Evolutionary conservation across 73 alveolate genomes (phyloP).

Genomic region (Breviolum minutum): DNA sequence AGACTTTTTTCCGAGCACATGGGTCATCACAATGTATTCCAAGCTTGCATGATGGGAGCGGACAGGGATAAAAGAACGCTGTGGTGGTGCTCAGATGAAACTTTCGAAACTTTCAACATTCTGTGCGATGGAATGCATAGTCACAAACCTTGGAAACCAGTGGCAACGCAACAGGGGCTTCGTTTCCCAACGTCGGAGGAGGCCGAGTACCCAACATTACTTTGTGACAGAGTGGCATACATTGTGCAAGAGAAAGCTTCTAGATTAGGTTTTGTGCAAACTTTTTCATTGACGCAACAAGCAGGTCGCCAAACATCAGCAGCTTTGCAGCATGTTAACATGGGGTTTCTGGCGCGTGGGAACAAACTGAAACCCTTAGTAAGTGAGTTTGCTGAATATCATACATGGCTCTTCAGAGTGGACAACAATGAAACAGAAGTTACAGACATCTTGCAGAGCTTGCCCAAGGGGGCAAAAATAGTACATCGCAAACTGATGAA

Average conservation of each 20-base stretch:
- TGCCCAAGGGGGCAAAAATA: neutral
- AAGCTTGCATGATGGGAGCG: neutral
- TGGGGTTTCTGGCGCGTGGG: constrained; percentile 20
- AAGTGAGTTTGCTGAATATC: neutral
- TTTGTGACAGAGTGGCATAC: neutral
- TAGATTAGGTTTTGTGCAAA: neutral
- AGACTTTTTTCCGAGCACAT: neutral
- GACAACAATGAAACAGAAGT: too few relatives aligned
- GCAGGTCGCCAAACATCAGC: neutral
- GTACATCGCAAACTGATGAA: neutral
- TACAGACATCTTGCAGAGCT: neutral
- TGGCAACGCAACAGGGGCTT: neutral
- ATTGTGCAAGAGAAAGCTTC: neutral
- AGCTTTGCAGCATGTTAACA: neutral
- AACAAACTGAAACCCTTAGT: constrained; percentile 12
- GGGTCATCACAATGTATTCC: neutral
- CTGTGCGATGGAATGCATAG: neutral
- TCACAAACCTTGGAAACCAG: neutral
- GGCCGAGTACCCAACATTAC: neutral
- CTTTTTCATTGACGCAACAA: neutral
- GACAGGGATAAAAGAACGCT: neutral
- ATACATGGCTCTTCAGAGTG: neutral
- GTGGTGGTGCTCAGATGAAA: constrained; percentile 1
- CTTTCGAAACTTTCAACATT: neutral
- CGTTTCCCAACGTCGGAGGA: neutral